Base-by-base conservation (phyloP, 441 rosid genomes). In the Gossypium aridum region DNA sequence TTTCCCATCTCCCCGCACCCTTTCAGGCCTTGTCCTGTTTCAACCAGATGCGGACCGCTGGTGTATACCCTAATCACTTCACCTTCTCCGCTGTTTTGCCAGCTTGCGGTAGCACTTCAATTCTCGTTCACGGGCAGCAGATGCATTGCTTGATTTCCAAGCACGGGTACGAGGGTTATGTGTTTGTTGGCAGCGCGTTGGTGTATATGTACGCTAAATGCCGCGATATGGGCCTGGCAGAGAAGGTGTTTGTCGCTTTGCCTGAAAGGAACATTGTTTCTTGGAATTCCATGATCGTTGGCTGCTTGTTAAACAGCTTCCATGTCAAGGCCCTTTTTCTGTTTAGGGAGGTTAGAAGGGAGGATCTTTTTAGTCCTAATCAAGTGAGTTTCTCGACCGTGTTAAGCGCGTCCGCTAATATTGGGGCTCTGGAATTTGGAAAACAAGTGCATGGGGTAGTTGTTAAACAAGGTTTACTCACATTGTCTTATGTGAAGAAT, bases 241-340 rank as follows among this genome's bases (percentile, higher is more conserved):
- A 26, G 75, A 80, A 78, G 77, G 47, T 80, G 79, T 84, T 84
- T 43, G 89, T 63, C 34, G 79, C 79, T 73, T 81, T 80, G 79
- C 80, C 86, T 17, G 70, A 77, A 4, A 79, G 79, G 66, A 81
- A 79, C 49, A 79, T 82, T 63, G 82, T 80, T 60, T 78, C 83
- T 47, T 83, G 83, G 83, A 83, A 78, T 67, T 73, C 86, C 25
- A 73, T 80, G 77, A 76, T 80, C 51, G 80, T 80, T 72, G 86
- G 83, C 59, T 78, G 59, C 59, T 68, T 78, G 66, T 77, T 70
- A 8, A 80, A 78, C 59, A 51, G 53, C 64, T 60, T 67, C 53
- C 75, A 75, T 2, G 55, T 65, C n/a, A 55, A 2, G 66, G 83
- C 83, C 0, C n/a, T 79, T 56, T 43, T 45, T 9, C 45, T 31